Evolutionary conservation across 495 filamentous ascomycete species (phyloP).

Genomic region (Rusavskia elegans): DNA sequence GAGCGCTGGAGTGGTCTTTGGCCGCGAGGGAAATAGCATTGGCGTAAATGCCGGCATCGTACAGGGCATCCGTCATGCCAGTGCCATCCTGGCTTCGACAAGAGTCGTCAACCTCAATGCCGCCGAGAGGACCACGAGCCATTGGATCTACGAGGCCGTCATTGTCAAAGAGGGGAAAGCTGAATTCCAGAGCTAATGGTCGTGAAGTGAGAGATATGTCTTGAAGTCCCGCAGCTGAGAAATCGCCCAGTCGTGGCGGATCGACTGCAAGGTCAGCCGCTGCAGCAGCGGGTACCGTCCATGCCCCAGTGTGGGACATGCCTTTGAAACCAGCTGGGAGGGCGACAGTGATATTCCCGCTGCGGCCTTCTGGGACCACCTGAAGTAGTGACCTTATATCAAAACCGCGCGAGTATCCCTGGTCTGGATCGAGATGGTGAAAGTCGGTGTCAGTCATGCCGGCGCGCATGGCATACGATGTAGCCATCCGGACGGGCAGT

Average conservation of each 20-base stretch:
- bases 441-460: constrained; percentile 5
- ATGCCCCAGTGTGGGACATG: neutral
- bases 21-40: neutral
- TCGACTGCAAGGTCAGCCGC: neutral
- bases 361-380: neutral
- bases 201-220: neutral
- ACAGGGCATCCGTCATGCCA: neutral
- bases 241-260: neutral
- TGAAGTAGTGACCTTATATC: constrained; percentile 2
- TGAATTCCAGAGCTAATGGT: neutral
- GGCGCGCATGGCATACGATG: constrained; percentile 2
- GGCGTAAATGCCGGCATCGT: constrained; percentile 3
- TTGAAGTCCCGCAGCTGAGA: neutral
- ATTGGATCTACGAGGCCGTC: neutral
- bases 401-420: neutral
- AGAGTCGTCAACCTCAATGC: neutral
- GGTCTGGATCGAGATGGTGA: neutral
- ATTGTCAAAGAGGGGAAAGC: neutral
- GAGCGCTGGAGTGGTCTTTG: neutral
- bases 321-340: neutral
- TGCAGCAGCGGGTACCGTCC: neutral
- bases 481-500: neutral
- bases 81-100: neutral
- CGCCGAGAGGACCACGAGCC: neutral
- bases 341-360: neutral